Base-by-base conservation (phyloP, 1,284 basidiomycete genomes). In the Hypsizygus ulmarius region DNA sequence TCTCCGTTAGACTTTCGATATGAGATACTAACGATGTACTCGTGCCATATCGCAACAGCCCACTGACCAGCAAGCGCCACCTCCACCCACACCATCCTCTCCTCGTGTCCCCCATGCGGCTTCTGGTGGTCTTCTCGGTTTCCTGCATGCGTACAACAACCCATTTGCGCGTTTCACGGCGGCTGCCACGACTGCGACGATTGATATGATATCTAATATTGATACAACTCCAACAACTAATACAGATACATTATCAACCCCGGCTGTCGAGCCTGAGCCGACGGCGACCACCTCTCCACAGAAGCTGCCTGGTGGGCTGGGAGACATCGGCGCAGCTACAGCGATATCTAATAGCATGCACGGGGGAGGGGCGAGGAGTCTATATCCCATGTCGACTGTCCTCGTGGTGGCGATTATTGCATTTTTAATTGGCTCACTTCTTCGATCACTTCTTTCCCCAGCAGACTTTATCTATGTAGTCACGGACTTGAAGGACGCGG, bases 381-480 rank as follows among this genome's bases (percentile, higher is more conserved):
- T 51, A 53, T 72, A 72, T 52, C 59, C 66, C 30, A 57, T 86
- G 54, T 82, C 82, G 43, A 82, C 79, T 35, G 66, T 96, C 45
- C 64, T 98, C 53, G 72, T 95, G 49, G 80, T 89, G 12, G 92
- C 85, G 38, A 65, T 98, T 53, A 89, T 96, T 53, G 88, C 90
- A 30, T 95, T 98, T 67, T 72, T 99, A 54, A 75, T 97, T 53
- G 96, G 96, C 30, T 95, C 91, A 9, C 73, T 99, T 41, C 68
- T 96, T 52, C 81, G 96, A 49, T 92, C 90, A 6, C 73, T 97
- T 52, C 70, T 97, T 33, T 85, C 87, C 6, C 89, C 93, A 9
- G 86, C 89, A n/a, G 95, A 97, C 67, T 98, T 95, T 70, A 83
- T 96, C 45, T 89, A 89, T 65, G 77, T 91, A 41, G 82, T 81